A percentile compares a stretch with the other conserved stretches of the same genome.
phyloP scores from a whole-genome alignment of 805 yeast genomes.

The Saccharomycopsis sp. region DNA sequence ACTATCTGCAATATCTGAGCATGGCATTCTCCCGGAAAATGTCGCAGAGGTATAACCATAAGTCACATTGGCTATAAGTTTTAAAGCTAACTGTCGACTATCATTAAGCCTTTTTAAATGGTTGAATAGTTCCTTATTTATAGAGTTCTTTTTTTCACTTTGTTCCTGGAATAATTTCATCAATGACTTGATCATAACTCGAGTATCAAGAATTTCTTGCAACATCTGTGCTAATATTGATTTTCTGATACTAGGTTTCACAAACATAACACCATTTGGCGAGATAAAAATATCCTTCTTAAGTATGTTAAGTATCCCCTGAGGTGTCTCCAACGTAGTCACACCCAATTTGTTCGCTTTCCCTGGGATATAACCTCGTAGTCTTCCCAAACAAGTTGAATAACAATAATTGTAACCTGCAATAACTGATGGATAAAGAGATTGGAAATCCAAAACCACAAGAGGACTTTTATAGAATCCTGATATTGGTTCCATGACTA shows the following conservation, averaged over 20 bases:
- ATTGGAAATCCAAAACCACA: slow-evolving; percentile 87
- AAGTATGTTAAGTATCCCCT: slow-evolving; percentile 50
- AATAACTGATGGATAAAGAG: slow-evolving; percentile 86
- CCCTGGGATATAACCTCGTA: slow-evolving; percentile 44
- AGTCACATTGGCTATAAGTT: slow-evolving; percentile 88
- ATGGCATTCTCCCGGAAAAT: slow-evolving; percentile 95
- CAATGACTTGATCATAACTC: slow-evolving; percentile 72
- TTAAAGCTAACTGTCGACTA: slow-evolving; percentile 79
- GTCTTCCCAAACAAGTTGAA: slow-evolving; percentile 61
- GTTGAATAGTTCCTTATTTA: slow-evolving; percentile 43
- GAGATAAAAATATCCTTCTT: slow-evolving; percentile 56
- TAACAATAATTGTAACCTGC: slow-evolving; percentile 89
- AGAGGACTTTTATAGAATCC: slow-evolving; percentile 83
- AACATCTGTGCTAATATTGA: slow-evolving; percentile 81
- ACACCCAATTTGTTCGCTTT: slow-evolving; percentile 46
- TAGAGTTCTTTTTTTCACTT: slow-evolving; percentile 22
- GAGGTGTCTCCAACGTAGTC: slow-evolving; percentile 41
- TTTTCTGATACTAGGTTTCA: slow-evolving; percentile 54
- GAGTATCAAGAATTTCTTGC: slow-evolving; percentile 69
- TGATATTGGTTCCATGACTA: slow-evolving; percentile 89
- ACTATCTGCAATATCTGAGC: slow-evolving; percentile 90
- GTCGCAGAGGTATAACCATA: slow-evolving; percentile 95
- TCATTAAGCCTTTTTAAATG: slow-evolving; percentile 38
- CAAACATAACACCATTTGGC: slow-evolving; percentile 85
- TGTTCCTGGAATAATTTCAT: slow-evolving; percentile 43